A percentile compares a stretch with the other conserved stretches of the same genome.
These are phyloP conservation scores for Nannochloropsis gaditana DNA, from an alignment of 108 stramenopile genomes.

Conservation along the genomic window DNA sequence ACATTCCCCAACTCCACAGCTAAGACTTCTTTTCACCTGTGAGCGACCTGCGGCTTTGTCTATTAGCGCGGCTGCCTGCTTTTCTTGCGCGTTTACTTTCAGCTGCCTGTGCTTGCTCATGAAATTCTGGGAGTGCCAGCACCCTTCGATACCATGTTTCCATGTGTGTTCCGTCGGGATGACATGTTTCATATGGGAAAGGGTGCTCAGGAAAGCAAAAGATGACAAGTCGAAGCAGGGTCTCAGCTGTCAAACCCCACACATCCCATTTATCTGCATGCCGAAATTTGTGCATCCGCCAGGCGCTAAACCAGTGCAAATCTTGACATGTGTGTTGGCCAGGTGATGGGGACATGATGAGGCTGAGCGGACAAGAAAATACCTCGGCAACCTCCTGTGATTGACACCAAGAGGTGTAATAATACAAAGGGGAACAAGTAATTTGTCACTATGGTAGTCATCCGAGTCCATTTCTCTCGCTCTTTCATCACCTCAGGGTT, in stretches of 20 bases:
- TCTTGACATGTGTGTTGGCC: constrained; percentile 6
- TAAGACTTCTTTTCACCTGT: not conserved
- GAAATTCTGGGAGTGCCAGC: not conserved
- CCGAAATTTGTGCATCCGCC: constrained; percentile 16
- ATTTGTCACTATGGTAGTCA: no score
- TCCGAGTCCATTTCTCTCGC: no score
- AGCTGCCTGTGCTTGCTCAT: not conserved
- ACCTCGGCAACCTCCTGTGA: not conserved
- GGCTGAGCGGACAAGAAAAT: not conserved
- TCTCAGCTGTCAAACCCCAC: constrained; percentile 19
- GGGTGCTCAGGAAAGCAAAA: not conserved
- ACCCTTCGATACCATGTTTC: not conserved
- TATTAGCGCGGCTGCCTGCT: not conserved
- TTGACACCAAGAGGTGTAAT: not conserved
- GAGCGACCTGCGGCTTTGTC: not conserved
- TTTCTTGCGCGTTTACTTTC: not conserved
- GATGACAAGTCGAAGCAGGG: not conserved
- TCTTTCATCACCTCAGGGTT: not conserved
- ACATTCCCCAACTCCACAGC: not conserved
- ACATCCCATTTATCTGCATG: not conserved
- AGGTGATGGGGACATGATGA: not conserved
- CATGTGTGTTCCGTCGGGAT: not conserved
- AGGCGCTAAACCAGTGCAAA: not conserved
- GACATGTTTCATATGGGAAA: constrained; percentile 10
- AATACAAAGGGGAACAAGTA: no score